These are phyloP conservation scores for Nakaseomyces glabratus DNA, from an alignment of 1,139 yeast genomes.

Conservation along the genomic window DNA sequence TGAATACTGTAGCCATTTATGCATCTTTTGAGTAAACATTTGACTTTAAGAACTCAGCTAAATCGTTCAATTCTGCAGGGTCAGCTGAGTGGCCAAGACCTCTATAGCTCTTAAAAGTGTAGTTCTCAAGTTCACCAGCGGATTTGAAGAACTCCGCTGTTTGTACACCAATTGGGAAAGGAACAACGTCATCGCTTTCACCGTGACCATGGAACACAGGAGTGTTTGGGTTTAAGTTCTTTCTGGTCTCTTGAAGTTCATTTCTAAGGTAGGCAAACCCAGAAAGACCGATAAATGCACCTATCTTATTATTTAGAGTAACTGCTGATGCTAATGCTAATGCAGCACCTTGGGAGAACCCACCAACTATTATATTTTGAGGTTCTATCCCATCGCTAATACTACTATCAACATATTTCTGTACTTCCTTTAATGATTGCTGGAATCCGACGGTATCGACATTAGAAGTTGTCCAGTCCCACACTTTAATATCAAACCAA, in stretches of 20 bases:
- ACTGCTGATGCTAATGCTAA: slow-evolving; percentile 51
- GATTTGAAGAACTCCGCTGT: slow-evolving; percentile 41
- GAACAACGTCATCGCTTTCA: slow-evolving; percentile 58
- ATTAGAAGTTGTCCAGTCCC: slow-evolving; percentile 40
- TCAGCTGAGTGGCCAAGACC: slow-evolving; percentile 62
- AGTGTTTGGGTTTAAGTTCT: slow-evolving; percentile 44
- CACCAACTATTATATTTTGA: slow-evolving; percentile 74
- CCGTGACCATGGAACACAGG: slow-evolving; percentile 93
- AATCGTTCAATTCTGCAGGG: slow-evolving; percentile 57
- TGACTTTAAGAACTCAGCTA: slow-evolving; percentile 43
- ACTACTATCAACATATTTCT: slow-evolving; percentile 52
- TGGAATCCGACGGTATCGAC: slow-evolving; percentile 62
- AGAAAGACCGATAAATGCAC: slow-evolving; percentile 69
- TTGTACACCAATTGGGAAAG: slow-evolving; percentile 39
- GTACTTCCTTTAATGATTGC: slow-evolving; percentile 45
- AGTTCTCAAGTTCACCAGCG: slow-evolving; percentile 33
- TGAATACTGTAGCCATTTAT: too few relatives aligned
- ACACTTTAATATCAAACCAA: slow-evolving; percentile 73
- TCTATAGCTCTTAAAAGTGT: slow-evolving; percentile 48
- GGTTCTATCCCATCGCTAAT: slow-evolving; percentile 54
- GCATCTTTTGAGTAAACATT: slow-evolving; percentile 1
- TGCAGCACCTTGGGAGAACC: slow-evolving; percentile 93
- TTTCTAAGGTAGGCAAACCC: slow-evolving; percentile 62
- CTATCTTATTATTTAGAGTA: slow-evolving; percentile 50
- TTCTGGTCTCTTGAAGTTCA: slow-evolving; percentile 32